Conservation (phyloP, 345 rosid genomes). For the Turnera subulata region DNA sequence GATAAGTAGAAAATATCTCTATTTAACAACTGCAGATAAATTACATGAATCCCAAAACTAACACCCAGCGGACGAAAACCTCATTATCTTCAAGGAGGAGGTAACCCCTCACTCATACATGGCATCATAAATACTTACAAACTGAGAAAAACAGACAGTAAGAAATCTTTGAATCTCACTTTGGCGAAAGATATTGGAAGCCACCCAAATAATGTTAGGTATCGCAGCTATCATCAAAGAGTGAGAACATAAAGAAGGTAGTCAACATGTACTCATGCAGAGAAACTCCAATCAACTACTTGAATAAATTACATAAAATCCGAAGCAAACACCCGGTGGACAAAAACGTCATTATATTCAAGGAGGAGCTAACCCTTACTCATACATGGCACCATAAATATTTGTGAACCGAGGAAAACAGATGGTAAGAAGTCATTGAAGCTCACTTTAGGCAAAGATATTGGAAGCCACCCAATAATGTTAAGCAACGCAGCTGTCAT, state of each 20-base stretch:
- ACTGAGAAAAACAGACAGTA: background rate
- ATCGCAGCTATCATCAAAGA: conserved; percentile 93
- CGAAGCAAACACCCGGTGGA: conserved; percentile 93
- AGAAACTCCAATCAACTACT: too few relatives aligned
- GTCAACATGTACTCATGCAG: background rate
- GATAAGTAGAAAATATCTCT: too few relatives aligned
- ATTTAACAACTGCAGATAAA: too few relatives aligned
- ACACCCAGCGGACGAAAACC: too few relatives aligned
- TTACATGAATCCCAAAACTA: too few relatives aligned
- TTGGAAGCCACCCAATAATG: conserved; percentile 93
- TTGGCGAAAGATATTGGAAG: conserved; percentile 90
- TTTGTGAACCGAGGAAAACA: background rate
- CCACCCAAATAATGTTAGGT: conserved; percentile 97
- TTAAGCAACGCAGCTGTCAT: conserved; percentile 97
- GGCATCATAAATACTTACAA: background rate
- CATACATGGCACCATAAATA: background rate
- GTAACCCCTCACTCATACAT: conserved; percentile 5
- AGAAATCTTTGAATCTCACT: conserved; percentile 42
- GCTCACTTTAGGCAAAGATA: conserved; percentile 91
- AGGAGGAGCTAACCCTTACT: conserved; percentile 14
- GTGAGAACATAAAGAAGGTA: too few relatives aligned
- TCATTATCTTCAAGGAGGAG: conserved; percentile 19
- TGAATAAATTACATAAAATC: too few relatives aligned
- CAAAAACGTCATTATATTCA: conserved; percentile 84
- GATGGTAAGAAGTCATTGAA: conserved; percentile 1